Conservation (phyloP, 2,329 filamentous ascomycete species). For the Blastomyces percursus region DNA sequence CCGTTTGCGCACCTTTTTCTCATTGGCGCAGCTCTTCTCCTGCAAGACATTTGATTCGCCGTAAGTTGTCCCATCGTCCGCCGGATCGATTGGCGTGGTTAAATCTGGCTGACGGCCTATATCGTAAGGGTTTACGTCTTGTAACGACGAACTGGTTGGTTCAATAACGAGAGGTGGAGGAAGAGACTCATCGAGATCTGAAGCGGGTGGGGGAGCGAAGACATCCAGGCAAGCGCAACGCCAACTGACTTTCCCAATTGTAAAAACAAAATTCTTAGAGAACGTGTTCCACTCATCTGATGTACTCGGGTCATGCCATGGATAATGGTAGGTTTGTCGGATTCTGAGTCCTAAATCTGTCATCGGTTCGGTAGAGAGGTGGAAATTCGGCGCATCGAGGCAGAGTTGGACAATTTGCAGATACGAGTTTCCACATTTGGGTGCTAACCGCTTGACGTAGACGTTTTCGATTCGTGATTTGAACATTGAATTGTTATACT, state of each 20-base stretch:
- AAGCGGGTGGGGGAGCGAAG: constrained; percentile 30
- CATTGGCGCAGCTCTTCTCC: constrained; percentile 18
- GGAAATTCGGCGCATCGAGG: constrained; percentile 46
- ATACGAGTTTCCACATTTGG: constrained; percentile 54
- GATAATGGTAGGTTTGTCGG: constrained; percentile 33
- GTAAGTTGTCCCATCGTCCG: constrained; percentile 13
- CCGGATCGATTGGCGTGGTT: constrained; percentile 10
- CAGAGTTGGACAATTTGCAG: constrained; percentile 53
- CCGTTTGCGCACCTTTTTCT: constrained; percentile 28
- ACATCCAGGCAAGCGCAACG: constrained; percentile 34
- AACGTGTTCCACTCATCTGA: constrained; percentile 33
- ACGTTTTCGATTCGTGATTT: constrained; percentile 53
- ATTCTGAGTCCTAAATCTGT: constrained; percentile 32
- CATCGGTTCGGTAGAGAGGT: constrained; percentile 33
- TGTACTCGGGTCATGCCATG: constrained; percentile 32
- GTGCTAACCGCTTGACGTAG: constrained; percentile 50
- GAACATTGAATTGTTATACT: constrained; percentile 52
- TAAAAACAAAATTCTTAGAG: constrained; percentile 36
- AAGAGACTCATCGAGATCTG: constrained; percentile 33
- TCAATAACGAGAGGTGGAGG: constrained; percentile 32
- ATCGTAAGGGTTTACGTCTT: constrained; percentile 13
- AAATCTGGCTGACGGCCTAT: constrained; percentile 6
- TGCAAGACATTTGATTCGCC: constrained; percentile 19
- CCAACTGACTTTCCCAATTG: constrained; percentile 32
- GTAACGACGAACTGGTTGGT: constrained; percentile 2